Percentiles rank a stretch among this genome's conserved stretches.
These are phyloP conservation scores for Sphaerulina musiva DNA, from an alignment of 2,329 filamentous ascomycete genomes.

Conservation along the genomic window DNA sequence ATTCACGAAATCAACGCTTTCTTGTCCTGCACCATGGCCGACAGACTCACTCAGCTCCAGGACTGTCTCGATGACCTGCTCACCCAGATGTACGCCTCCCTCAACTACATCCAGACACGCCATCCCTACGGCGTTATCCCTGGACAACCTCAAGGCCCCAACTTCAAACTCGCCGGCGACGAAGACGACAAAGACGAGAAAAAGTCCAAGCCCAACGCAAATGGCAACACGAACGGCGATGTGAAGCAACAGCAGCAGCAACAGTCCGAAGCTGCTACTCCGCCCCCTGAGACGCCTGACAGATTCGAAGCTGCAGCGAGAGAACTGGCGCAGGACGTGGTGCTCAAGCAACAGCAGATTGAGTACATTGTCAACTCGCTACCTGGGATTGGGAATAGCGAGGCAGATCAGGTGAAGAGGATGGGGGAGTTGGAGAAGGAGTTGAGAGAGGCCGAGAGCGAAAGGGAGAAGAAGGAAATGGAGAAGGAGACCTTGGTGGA, in stretches of 20 bases:
- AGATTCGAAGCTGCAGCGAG: slow-evolving; percentile 61
- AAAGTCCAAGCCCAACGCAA: slow-evolving; percentile 5
- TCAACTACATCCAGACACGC: slow-evolving; percentile 40
- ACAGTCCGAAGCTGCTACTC: slow-evolving; percentile 32
- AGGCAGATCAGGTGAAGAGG: slow-evolving; percentile 65
- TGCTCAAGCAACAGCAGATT: slow-evolving; percentile 76
- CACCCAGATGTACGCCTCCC: slow-evolving; percentile 43
- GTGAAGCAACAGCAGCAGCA: not conserved
- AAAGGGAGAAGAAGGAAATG: slow-evolving; percentile 37
- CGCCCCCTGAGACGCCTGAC: slow-evolving; percentile 56
- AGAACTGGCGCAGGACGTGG: slow-evolving; percentile 69
- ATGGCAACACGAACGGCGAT: slow-evolving; percentile 17
- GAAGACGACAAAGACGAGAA: slow-evolving; percentile 8
- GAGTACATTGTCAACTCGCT: slow-evolving; percentile 68
- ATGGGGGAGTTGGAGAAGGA: slow-evolving; percentile 42
- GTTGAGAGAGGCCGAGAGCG: slow-evolving; percentile 38
- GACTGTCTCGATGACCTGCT: slow-evolving; percentile 69
- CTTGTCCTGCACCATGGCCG: slow-evolving; percentile 33
- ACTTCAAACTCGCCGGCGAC: slow-evolving; percentile 12
- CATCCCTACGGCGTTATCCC: slow-evolving; percentile 39
- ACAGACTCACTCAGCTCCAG: slow-evolving; percentile 75
- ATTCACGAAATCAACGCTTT: not conserved
- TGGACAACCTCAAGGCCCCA: slow-evolving; percentile 34
- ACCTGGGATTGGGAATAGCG: slow-evolving; percentile 71
- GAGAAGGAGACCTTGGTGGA: slow-evolving; percentile 40